Evolutionary conservation across 768 basidiomycete genomes (phyloP), one percentile per base, ranked within the genome.

Genomic region (Cyclocybe aegerita): DNA sequence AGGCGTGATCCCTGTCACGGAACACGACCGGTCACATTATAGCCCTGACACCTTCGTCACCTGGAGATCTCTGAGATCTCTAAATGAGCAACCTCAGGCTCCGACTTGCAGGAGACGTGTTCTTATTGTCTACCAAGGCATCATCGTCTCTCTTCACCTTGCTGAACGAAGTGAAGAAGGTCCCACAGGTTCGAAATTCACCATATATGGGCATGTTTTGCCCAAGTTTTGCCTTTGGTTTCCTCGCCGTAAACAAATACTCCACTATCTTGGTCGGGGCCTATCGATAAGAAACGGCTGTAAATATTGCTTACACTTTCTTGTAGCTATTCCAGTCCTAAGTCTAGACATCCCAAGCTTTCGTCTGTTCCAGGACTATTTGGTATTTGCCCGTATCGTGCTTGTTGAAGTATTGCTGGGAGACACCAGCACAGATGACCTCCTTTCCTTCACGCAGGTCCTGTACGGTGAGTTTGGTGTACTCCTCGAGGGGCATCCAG

Each of bases 401-500:
- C 16, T 60, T 59, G 14, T 71, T 60, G 41, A 68, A 69, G 0
- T 34, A 32, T 0, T 17, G 57, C 30, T 56, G 57, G 1, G 67
- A 57, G 9, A 43, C 49, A 4, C 70, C 70, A 1, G 57, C 51
- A 10, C 61, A 29, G 16, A 74, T 65, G 36, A 63, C 54, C 3
- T 46, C 46, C 12, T 66, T 61, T 0, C 69, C 70, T 11, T 59
- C 57, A 33, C 55, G 48, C 12, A 71, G 54, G 14, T 61, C 65
- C 23, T 63, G 61, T 46, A 70, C 54, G 12, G 62, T 66, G 14
- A 61, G 51, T 48, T 69, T 63, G 5, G 72, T 78, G 54, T 74
- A 83, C 47, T 74, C 68, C 35, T 72, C 72, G 15, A 80, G 61
- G 0, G 79, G 75, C 75, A 83, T 78, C 81, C 79, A 83, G 42